Conservation (phyloP, 495 filamentous ascomycete genomes). For the Podospora appendiculata region DNA sequence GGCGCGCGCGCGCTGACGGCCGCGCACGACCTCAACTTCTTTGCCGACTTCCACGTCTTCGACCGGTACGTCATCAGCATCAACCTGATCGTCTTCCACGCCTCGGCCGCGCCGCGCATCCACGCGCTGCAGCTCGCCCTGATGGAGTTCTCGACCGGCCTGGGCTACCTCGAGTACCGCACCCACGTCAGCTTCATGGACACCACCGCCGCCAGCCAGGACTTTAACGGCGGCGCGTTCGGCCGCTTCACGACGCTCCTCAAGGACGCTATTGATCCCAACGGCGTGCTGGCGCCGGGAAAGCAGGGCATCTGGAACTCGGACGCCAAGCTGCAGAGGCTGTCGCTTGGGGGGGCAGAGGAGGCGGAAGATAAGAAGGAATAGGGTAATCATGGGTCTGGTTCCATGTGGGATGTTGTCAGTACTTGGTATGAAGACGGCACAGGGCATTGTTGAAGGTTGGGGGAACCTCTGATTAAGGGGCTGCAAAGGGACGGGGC, state of each 20-base stretch:
- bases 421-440: too few species aligned
- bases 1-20: background rate
- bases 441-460: too few species aligned
- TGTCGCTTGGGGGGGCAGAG: background rate
- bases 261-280: constrained; percentile 12
- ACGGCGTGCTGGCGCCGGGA: constrained; percentile 13
- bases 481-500: too few species aligned
- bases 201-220: constrained; percentile 16
- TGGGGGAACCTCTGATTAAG: too few species aligned
- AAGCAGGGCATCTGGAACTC: constrained; percentile 15
- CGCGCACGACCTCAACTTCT: background rate
- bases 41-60: constrained; percentile 1
- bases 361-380: too few species aligned
- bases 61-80: constrained; percentile 2
- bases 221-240: constrained; percentile 12
- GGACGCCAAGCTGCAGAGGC: background rate
- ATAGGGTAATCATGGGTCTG: too few species aligned
- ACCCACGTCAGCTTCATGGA: constrained; percentile 29
- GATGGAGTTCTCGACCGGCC: constrained; percentile 15
- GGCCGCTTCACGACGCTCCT: constrained; percentile 15
- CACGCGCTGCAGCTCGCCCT: constrained; percentile 15
- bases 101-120: constrained; percentile 16
- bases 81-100: constrained; percentile 25
- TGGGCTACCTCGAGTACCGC: constrained; percentile 24
- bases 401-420: too few species aligned